These are phyloP conservation scores for Petunia hybrid DNA, from an alignment of 305 asterid genomes.

Conservation along the genomic window DNA sequence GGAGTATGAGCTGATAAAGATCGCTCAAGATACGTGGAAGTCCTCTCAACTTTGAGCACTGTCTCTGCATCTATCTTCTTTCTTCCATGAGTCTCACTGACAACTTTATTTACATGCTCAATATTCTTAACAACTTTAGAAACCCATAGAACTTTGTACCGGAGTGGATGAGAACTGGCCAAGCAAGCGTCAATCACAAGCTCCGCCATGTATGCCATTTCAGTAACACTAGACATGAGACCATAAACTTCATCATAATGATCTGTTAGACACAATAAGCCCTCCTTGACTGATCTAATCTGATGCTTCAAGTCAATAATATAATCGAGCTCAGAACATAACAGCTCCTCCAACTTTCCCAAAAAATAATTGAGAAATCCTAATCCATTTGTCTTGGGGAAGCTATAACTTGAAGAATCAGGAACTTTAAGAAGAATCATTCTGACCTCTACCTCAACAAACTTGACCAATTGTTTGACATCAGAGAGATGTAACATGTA, in stretches of 20 bases:
- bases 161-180: too few relatives aligned
- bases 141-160: too few relatives aligned
- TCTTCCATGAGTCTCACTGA: neutral
- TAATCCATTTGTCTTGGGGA: constrained; percentile 26
- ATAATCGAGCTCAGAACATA: neutral
- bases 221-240: neutral
- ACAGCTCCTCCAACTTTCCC: neutral
- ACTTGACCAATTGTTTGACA: neutral
- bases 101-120: neutral
- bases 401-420: neutral
- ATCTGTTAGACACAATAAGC: neutral
- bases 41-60: neutral
- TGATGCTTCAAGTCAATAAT: neutral
- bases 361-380: neutral
- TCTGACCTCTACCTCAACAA: neutral
- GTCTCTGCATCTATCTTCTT: neutral
- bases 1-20: neutral
- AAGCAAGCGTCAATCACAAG: too few relatives aligned
- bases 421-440: neutral
- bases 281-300: neutral
- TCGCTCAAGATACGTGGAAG: neutral
- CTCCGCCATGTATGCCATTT: too few relatives aligned
- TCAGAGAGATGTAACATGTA: too few relatives aligned
- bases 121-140: neutral
- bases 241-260: neutral